These are phyloP conservation scores for Verbascum thapsus DNA, from an alignment of 257 asterid genomes.

Conservation along the genomic window DNA sequence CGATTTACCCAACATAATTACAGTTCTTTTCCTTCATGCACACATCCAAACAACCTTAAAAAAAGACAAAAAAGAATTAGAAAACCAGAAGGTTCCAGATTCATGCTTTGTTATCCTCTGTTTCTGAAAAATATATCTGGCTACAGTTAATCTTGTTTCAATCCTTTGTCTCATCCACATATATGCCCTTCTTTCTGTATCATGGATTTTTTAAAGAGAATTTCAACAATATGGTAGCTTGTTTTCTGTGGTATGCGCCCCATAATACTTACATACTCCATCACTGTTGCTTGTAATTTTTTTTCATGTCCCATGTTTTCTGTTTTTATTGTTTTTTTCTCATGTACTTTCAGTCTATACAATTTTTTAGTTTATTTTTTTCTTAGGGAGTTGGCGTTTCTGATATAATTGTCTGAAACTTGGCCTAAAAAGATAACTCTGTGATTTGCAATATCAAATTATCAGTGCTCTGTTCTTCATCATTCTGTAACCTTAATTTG, in stretches of 20 bases:
- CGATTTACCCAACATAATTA: slow-evolving; percentile 38
- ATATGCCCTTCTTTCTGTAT: slow-evolving; percentile 17
- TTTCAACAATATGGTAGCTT: slow-evolving; percentile 19
- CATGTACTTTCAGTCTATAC: too few species aligned
- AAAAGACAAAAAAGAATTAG: not conserved
- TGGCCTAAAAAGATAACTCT: slow-evolving; percentile 15
- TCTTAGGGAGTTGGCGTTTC: slow-evolving; percentile 2
- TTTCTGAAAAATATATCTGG: slow-evolving; percentile 7
- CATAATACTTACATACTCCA: not conserved
- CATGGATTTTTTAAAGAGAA: slow-evolving; percentile 14
- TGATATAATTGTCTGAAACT: not conserved
- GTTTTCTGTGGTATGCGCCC: slow-evolving; percentile 34
- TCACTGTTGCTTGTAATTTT: not conserved
- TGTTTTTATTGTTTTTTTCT: not conserved
- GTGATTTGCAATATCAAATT: slow-evolving; percentile 3
- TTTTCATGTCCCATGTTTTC: not conserved
- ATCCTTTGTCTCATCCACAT: slow-evolving; percentile 10
- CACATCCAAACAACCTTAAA: slow-evolving; percentile 4
- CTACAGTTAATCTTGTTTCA: not conserved
- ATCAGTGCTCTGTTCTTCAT: slow-evolving; percentile 14
- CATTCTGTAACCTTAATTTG: not conserved
- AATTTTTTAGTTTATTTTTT: not conserved
- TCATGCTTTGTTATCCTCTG: too few species aligned
- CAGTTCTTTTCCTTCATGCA: slow-evolving; percentile 42
- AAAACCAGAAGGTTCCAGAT: too few species aligned